Conservation (phyloP, 768 basidiomycete genomes). For the Podaxis sp. region DNA sequence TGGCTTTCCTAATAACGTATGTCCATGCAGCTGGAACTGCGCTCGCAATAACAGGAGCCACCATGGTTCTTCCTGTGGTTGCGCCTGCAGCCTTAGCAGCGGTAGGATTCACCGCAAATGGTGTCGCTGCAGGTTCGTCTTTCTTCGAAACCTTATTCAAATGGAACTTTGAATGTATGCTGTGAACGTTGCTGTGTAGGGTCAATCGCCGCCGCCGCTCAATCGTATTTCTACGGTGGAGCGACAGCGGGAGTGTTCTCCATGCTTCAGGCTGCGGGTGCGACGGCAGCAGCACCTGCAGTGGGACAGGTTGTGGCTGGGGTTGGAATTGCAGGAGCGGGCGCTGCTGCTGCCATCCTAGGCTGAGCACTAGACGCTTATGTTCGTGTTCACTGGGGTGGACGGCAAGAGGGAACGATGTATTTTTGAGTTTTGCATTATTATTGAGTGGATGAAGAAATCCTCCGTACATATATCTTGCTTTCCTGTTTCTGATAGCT, state of each 20-base stretch:
- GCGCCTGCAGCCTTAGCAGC: background rate
- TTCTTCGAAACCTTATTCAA: background rate
- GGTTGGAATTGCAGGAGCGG: background rate
- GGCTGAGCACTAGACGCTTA: too few relatives aligned
- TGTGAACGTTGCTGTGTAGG: background rate
- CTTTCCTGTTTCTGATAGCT: too few relatives aligned
- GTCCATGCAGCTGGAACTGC: background rate
- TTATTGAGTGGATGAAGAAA: too few relatives aligned
- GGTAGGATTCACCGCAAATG: slow-evolving; percentile 15
- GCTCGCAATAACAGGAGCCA: background rate
- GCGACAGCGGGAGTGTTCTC: slow-evolving; percentile 10
- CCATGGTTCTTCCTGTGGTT: background rate
- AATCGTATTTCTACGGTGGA: slow-evolving; percentile 9
- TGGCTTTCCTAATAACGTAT: background rate
- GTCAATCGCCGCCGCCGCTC: slow-evolving; percentile 8
- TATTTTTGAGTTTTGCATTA: too few relatives aligned
- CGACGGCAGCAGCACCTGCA: slow-evolving; percentile 8
- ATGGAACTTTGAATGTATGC: background rate
- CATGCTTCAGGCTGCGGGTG: slow-evolving; percentile 9
- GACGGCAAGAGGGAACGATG: too few relatives aligned
- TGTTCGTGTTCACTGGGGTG: too few relatives aligned
- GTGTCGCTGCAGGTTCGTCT: slow-evolving; percentile 16
- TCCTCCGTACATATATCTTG: too few relatives aligned
- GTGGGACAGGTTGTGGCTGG: background rate
- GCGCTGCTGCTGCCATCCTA: background rate